Evolutionary conservation across 345 rosid species (phyloP), one percentile per base, ranked within the genome.

Genomic region (Salix purpurea): DNA sequence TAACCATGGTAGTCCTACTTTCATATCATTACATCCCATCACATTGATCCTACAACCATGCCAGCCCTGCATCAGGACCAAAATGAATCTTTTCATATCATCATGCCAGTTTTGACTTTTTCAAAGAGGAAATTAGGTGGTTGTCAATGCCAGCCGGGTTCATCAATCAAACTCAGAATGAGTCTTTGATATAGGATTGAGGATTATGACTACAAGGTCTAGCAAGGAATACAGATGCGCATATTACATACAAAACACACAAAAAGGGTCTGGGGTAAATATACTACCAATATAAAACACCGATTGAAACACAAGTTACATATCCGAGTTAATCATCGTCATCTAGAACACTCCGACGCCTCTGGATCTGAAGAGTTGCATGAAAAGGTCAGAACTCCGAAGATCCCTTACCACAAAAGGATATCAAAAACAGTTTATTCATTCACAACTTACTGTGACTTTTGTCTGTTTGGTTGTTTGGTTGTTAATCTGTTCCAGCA

Each of bases 401-500:
- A 11, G 6, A 11, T 11, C 4, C n/a, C 10, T 4, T n/a, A 16
- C 42, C 15, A 6, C 0, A 28, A 52, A 58, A 64, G 15, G 39
- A 68, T 19, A 7, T 21, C 15, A 28, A 36, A 42, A 28, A 50
- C 10, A 23, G 56, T 39, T 42, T 39, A 6, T 65, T 66, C 18
- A 69, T 54, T 18, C 6, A 71, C 16, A 73, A 79, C 86, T 69
- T 88, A 91, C 97, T 10, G 97, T 95, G 79, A 95, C 99, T 93
- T 90, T 95, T 4, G 97, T 93, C 77, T 95, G 97, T 77, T 90
- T 95, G 44, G 88, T 71, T 70, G 97, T 91, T 82, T 95, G 97
- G 80, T 89, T 95, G 89, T 95, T 95, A 48, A 95, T 89, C 82
- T 95, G 99, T 80, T 95, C 97, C 83, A 95, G 87, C 71, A 95